Evolutionary conservation across 805 yeast species (phyloP).

Genomic region (Starmerella sp.): DNA sequence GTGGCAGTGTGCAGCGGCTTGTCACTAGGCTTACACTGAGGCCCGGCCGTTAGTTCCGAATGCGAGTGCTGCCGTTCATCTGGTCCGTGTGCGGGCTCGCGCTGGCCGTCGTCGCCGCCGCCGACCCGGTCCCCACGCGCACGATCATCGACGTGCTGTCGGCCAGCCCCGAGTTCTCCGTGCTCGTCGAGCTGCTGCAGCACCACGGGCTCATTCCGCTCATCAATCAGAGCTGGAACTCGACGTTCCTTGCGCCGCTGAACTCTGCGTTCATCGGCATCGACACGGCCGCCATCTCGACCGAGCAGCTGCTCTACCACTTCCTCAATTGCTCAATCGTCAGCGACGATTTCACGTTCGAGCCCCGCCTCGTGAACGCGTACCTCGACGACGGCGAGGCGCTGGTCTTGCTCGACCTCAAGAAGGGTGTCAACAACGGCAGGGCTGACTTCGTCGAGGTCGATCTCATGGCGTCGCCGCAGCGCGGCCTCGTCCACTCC

Average conservation of each 20-base stretch:
- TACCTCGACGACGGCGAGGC: constrained; percentile 18
- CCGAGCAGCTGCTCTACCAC: constrained; percentile 26
- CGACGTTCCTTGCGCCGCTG: constrained; percentile 67
- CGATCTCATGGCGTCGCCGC: constrained; percentile 21
- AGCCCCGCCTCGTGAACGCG: constrained; percentile 8
- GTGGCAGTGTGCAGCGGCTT: too few species aligned
- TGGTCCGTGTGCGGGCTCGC: background rate
- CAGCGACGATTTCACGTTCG: constrained; percentile 6
- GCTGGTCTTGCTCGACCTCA: constrained; percentile 12
- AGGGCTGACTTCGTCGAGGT: constrained; percentile 18
- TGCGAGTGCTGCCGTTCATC: background rate
- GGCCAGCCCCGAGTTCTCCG: constrained; percentile 52
- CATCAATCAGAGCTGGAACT: constrained; percentile 48
- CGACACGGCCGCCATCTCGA: constrained; percentile 12
- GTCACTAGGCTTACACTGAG: background rate
- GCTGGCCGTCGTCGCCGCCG: constrained; percentile 5
- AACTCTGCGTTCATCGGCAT: constrained; percentile 55
- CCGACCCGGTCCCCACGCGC: constrained; percentile 18
- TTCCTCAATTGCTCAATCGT: constrained; percentile 25
- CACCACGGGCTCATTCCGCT: constrained; percentile 49
- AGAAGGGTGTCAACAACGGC: constrained; percentile 16
- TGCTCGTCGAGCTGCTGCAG: constrained; percentile 51
- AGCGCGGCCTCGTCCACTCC: constrained; percentile 24
- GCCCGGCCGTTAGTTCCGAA: background rate
- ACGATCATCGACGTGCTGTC: constrained; percentile 56